Evolutionary conservation across 2,329 filamentous ascomycete genomes (phyloP).

Genomic region (Trichoderma asperellum): DNA sequence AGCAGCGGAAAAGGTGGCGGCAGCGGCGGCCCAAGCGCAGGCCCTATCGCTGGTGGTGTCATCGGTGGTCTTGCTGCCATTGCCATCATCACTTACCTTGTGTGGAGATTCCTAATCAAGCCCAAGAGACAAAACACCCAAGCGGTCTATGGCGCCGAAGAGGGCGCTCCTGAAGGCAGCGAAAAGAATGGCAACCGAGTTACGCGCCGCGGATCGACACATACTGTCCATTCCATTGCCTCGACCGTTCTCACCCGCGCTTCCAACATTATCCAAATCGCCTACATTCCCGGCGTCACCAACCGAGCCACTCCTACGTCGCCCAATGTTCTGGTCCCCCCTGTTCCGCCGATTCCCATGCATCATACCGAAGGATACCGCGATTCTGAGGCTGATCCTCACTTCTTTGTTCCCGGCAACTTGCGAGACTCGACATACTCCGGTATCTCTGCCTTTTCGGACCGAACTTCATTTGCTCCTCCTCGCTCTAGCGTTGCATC

Average conservation of each 20-base stretch:
- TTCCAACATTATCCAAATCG: conserved; percentile 99
- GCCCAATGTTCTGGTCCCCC: conserved; percentile 79
- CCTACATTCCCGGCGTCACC: conserved; percentile 96
- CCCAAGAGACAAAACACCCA: conserved; percentile 66
- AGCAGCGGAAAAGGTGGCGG: conserved; percentile 30
- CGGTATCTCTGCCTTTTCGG: conserved; percentile 66
- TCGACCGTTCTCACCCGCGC: conserved; percentile 94
- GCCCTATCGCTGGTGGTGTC: conserved; percentile 90
- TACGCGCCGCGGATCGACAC: conserved; percentile 71
- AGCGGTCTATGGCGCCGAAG: conserved; percentile 61
- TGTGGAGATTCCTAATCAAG: conserved; percentile 89
- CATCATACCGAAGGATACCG: conserved; percentile 53
- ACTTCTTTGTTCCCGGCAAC: conserved; percentile 92
- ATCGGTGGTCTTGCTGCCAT: conserved; percentile 80
- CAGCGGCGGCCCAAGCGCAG: conserved; percentile 65
- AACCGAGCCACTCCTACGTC: conserved; percentile 88
- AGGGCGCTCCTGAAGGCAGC: conserved; percentile 48
- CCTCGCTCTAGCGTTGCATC: conserved; percentile 80
- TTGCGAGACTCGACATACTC: conserved; percentile 91
- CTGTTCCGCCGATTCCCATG: conserved; percentile 87
- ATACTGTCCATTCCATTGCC: conserved; percentile 89
- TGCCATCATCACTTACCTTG: conserved; percentile 73
- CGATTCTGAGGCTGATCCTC: conserved; percentile 67
- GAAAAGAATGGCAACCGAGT: conserved; percentile 52
- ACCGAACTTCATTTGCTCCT: conserved; percentile 64